A percentile compares a stretch with the other conserved stretches of the same genome.
Conservation (phyloP, 2,329 filamentous ascomycete species). For the Rutstroemia sp. region DNA sequence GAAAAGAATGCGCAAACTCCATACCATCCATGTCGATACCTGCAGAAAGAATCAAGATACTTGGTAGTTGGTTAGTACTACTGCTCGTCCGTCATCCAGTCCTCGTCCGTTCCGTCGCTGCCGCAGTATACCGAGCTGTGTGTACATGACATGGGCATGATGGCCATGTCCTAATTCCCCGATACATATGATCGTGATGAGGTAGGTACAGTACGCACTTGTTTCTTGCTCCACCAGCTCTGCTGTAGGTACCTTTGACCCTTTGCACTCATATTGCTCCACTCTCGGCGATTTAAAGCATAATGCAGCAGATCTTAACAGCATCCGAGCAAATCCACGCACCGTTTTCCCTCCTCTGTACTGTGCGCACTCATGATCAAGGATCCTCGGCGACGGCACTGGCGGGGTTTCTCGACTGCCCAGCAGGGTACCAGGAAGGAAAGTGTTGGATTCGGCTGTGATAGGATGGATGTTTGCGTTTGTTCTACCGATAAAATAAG, state of each 20-base stretch:
- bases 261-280: background rate
- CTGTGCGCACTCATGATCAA: too few relatives aligned
- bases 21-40: background rate
- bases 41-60: conserved; percentile 2
- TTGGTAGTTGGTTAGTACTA: background rate
- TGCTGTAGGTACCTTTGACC: background rate
- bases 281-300: background rate
- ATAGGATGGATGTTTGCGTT: conserved; percentile 4
- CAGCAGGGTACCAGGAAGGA: background rate
- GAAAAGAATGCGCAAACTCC: background rate
- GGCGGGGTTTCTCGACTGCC: too few relatives aligned
- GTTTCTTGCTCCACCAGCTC: background rate
- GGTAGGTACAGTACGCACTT: too few relatives aligned
- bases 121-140: too few relatives aligned
- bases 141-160: too few relatives aligned
- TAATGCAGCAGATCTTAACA: background rate
- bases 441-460: background rate
- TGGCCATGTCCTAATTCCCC: background rate
- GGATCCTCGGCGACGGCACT: too few relatives aligned
- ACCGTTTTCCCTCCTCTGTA: background rate
- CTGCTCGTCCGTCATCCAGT: background rate
- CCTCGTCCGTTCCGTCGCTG: background rate
- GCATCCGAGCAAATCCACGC: background rate
- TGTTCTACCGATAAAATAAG: conserved; percentile 3
- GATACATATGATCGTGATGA: background rate